Base-by-base conservation (phyloP, 2,329 filamentous ascomycete species). In the Fusarium pseudoanthophilum region DNA sequence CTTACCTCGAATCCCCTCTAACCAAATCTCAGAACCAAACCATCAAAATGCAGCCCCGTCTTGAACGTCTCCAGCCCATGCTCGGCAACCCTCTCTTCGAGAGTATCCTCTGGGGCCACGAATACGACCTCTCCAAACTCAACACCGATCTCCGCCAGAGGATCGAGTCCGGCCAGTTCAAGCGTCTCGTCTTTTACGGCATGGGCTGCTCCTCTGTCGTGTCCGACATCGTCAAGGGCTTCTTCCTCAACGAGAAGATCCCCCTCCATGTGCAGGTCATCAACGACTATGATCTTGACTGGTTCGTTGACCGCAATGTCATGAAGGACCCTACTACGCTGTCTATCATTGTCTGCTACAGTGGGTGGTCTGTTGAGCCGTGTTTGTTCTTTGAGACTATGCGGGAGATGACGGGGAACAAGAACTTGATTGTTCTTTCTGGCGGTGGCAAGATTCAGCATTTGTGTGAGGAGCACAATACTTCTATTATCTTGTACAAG, bases 31-130 rank as follows among this genome's bases (percentile, higher is more conserved):
- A 53, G 51, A 53, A 13, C 20, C 28, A 57, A 28, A 2, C 20
- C 14, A 57, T 10, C 16, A 42, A 62, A 34, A 40, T 67, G 46
- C 28, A 70, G 62, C 37, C 53, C 30, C 48, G 59, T 37, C 37
- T 61, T 14, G 48, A 61, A 56, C 59, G 39, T 26, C 37, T 61
- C 15, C 48, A 61, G 59, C 59, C 59, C 48, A 43, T 61, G 37
- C 59, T 61, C 11, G 48, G 59, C 30, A 45, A 61, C 48, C 59
- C 59, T 45, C 48, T 56, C 11, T 61, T 61, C 14, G 48, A 61
- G 59, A 61, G 59, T 3, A 61, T 61, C 20, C 48, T 56, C 48
- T 61, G 59, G 39, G 59, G 59, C 24, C 59, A 61, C 10, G 48
- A 61, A 15, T 61, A 61, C 20, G 48, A 61, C 37, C 59, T 61